Conservation (phyloP, 208 protist genomes). For the Acanthamoeba healyi region DNA sequence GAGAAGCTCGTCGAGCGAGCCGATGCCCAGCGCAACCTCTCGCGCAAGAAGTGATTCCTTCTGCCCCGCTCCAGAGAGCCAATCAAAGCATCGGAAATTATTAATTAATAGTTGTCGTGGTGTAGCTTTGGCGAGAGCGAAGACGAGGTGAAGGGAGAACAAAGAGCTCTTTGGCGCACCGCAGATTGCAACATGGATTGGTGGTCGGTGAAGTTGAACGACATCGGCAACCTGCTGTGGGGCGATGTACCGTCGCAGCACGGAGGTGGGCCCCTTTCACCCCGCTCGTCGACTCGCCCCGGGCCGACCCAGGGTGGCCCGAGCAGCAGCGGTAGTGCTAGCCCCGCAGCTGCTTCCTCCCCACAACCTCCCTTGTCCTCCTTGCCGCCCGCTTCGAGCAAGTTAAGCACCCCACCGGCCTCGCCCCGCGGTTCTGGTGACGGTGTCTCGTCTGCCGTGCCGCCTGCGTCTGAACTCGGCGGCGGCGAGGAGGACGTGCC, state of each 20-base stretch:
- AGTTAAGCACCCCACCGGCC: not conserved
- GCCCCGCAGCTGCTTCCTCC: not conserved
- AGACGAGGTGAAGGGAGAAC: too few relatives aligned
- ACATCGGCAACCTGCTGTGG: slow-evolving; percentile 46
- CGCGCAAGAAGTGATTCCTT: slow-evolving; percentile 85
- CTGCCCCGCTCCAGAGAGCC: too few relatives aligned
- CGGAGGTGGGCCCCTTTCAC: not conserved
- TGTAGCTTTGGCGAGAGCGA: too few relatives aligned
- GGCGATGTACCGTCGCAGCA: not conserved
- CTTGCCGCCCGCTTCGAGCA: not conserved
- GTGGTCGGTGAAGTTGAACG: slow-evolving; percentile 48
- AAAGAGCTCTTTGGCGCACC: not conserved
- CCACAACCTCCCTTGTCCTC: not conserved
- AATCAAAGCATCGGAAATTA: not conserved
- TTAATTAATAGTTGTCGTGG: not conserved
- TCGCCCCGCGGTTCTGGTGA: not conserved
- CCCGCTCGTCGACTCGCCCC: not conserved
- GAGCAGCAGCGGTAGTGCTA: not conserved
- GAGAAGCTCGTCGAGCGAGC: slow-evolving; percentile 92
- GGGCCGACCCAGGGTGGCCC: not conserved
- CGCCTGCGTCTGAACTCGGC: not conserved
- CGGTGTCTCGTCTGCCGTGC: not conserved
- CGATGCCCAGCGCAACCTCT: slow-evolving; percentile 92
- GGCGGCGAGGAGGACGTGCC: not conserved
- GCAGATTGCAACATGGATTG: slow-evolving; percentile 6